Evolutionary conservation across 2,329 filamentous ascomycete species (phyloP), one percentile per base, ranked within the genome.

Genomic region (Xenosphaeropsis pyriputrescens): DNA sequence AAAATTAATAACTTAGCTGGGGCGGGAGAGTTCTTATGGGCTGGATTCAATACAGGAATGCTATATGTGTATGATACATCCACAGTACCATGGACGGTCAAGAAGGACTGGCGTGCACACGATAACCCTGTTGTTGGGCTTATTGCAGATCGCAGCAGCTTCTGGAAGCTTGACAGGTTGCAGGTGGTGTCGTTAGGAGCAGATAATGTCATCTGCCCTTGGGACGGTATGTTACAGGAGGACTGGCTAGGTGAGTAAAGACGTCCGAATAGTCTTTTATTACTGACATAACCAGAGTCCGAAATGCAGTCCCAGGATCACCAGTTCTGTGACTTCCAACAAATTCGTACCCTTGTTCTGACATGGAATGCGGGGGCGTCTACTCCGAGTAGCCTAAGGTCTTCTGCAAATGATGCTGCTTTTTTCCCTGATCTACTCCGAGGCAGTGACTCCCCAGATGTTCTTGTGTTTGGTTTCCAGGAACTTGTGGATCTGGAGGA

Each of bases 301-400:
- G 75, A 85, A 45, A 93, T 98, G 86, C 85, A 93, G 53, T 69
- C 72, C 22, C 75, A 78, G 43, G 88, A 95, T 50, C 67, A 72
- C 1, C 73, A 91, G 35, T 96, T 85, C 53, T 95, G 88, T 62
- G 70, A 73, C 18, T 94, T 96, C 56, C 71, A 86, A 38, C 79
- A 93, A 49, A 66, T 96, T 40, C 79, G 75, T 35, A 78, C 83
- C 11, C 65, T 85, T 29, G 74, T 94, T 18, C 70, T 96, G 64
- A 95, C 88, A 0, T 98, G 91, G 91, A 98, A 98, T 55, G 89
- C 88, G 2, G 91, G 91, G 2, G 91, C 91, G n/a, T 80, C 81
- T 13, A 94, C 91, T n/a, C 91, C 91, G 0, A 78, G 76, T 41
- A 83, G 79, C 50, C 64, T 96, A 26, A 72, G 82, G 39, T 75